Base-by-base conservation (phyloP, 2,329 filamentous ascomycete genomes). In the Teratosphaeria gauchensis region DNA sequence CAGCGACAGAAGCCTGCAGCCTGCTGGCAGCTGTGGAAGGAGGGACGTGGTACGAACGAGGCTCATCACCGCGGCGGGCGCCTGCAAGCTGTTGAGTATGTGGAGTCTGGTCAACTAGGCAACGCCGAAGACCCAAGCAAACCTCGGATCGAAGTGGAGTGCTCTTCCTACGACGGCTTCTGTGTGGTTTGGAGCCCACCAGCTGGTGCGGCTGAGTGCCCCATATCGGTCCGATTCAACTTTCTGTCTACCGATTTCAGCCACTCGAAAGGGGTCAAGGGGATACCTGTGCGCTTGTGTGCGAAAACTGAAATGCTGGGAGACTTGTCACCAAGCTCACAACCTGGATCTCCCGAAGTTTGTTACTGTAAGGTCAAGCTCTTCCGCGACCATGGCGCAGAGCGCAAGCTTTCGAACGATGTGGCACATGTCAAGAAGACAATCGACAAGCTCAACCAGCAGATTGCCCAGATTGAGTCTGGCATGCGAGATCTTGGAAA, bases 201-300 rank as follows among this genome's bases (percentile, higher is more conserved):
- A 0, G 87, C 90, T 0, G 87, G 85, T 4, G 74, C 82, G 51
- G 86, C 85, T 54, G 91, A 96, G 67, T 94, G 91, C 72, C 89
- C 85, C 54, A 84, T 99, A 58, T 88, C 91, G 8, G 90, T 97
- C 12, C 89, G 94, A 53, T 99, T 97, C 80, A 99, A 99, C 76
- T 99, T 99, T 71, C 80, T 99, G 0, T 99, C 94, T 0, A 99
- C 94, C 8, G 94, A 99, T 71, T 99, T 97, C 72, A 97, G 92
- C 73, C 94, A 97, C 71, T 97, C 94, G 9, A 99, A 99, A 71
- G 94, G 94, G 53, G 94, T 99, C 54, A 99, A 97, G 75, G 94
- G 94, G 38, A 96, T 97, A 64, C 92, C 94, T 0, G 92, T 99
- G 4, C 81, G 94, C 58, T 81, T 97, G 0, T 97, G 92, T 73